phyloP scores from a whole-genome alignment of 2,329 filamentous ascomycete species.

The Chlorencoelia australis region DNA sequence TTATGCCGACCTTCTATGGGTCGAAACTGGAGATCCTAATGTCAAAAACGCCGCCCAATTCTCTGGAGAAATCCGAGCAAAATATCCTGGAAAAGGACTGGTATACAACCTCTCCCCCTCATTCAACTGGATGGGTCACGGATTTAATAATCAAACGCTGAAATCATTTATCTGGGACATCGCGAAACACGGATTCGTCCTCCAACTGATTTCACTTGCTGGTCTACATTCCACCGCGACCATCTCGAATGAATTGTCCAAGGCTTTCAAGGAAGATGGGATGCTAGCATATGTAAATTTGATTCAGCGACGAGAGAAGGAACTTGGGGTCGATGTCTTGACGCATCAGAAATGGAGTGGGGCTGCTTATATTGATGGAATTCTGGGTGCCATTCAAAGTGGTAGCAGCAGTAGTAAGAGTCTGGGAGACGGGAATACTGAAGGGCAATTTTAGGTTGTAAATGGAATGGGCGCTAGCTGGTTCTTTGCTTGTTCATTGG shows the following conservation, averaged over 20 bases:
- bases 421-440: constrained; percentile 93
- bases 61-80: constrained; percentile 61
- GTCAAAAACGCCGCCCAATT: constrained; percentile 69
- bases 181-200: constrained; percentile 71
- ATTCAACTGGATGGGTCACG: constrained; percentile 98
- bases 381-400: constrained; percentile 81
- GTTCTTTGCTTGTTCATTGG: too few relatives aligned
- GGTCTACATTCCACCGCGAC: constrained; percentile 57
- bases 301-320: constrained; percentile 83
- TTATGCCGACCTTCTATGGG: constrained; percentile 91
- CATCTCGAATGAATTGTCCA: constrained; percentile 63
- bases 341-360: constrained; percentile 43
- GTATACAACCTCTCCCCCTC: constrained; percentile 95
- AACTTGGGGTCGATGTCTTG: constrained; percentile 40
- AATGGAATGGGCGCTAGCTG: too few relatives aligned
- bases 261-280: constrained; percentile 76
- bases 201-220: constrained; percentile 58
- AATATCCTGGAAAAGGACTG: constrained; percentile 70
- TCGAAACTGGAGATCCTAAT: constrained; percentile 85
- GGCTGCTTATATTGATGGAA: constrained; percentile 72
- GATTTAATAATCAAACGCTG: constrained; percentile 72
- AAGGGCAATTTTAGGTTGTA: constrained; percentile 47
- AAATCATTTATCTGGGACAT: constrained; percentile 96
- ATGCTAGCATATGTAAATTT: constrained; percentile 98
- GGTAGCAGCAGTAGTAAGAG: constrained; percentile 82